These are phyloP conservation scores for Pelargonium fulgidum DNA, from an alignment of 441 rosid genomes.

Conservation along the genomic window DNA sequence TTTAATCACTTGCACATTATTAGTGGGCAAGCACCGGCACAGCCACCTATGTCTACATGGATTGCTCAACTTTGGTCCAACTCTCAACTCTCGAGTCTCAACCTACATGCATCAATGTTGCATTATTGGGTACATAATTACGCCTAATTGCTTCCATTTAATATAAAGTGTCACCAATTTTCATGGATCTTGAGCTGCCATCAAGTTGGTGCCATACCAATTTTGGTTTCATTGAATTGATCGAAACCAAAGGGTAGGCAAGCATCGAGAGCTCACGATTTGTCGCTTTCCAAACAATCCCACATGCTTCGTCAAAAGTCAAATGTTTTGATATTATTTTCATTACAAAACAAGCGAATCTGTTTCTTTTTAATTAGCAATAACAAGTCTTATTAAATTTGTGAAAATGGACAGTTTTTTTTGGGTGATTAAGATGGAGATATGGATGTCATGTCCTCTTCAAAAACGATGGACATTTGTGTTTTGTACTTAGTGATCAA, in stretches of 20 bases:
- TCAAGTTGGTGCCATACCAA: background rate
- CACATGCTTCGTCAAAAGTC: background rate
- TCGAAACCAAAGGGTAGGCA: constrained; percentile 1
- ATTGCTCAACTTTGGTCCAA: no score
- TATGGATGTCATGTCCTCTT: background rate
- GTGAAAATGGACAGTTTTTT: background rate
- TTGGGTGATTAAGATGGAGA: background rate
- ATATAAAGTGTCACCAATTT: background rate
- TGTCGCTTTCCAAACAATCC: background rate
- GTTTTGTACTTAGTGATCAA: background rate
- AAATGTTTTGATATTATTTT: background rate
- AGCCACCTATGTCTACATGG: no score
- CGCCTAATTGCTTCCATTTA: background rate
- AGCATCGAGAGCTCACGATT: background rate
- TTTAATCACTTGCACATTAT: background rate
- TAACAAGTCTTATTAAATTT: background rate
- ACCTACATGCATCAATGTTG: background rate
- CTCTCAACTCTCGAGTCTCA: background rate
- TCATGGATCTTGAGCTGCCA: background rate
- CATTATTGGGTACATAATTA: background rate
- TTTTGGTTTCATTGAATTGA: background rate
- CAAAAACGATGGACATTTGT: background rate
- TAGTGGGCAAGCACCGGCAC: background rate
- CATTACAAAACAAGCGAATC: background rate
- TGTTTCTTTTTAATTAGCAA: background rate